These are phyloP conservation scores for Cyclotella sp. DNA, from an alignment of 108 stramenopile species.

Conservation along the genomic window DNA sequence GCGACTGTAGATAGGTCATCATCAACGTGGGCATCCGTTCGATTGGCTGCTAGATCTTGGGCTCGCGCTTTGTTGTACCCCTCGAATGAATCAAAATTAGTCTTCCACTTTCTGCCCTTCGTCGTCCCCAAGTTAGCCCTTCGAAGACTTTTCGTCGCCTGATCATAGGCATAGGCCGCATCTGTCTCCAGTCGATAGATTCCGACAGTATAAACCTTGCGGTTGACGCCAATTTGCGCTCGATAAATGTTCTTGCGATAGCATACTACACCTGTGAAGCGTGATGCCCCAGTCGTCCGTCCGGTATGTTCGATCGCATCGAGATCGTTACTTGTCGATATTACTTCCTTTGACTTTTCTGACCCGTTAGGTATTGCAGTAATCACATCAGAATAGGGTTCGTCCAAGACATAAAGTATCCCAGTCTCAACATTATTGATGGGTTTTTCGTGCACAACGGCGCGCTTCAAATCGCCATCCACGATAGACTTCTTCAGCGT, in stretches of 20 bases:
- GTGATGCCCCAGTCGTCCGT: too few relatives aligned
- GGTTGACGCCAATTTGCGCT: background rate
- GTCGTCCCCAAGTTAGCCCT: background rate
- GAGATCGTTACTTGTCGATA: too few relatives aligned
- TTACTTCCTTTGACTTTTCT: too few relatives aligned
- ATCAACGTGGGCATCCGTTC: background rate
- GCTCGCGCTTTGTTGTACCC: background rate
- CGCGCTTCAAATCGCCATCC: too few relatives aligned
- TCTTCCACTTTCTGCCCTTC: background rate
- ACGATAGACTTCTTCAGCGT: too few relatives aligned
- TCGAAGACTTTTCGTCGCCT: background rate
- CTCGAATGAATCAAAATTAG: background rate
- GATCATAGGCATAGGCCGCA: conserved; percentile 11
- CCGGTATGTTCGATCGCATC: too few relatives aligned
- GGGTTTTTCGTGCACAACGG: too few relatives aligned
- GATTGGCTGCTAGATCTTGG: background rate
- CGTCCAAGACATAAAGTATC: too few relatives aligned
- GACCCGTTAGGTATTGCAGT: too few relatives aligned
- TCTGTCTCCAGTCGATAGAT: conserved; percentile 6
- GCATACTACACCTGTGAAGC: too few relatives aligned
- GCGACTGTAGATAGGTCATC: background rate
- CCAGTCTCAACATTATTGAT: too few relatives aligned
- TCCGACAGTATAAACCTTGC: background rate
- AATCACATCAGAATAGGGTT: too few relatives aligned
- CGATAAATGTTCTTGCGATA: background rate